phyloP scores from a whole-genome alignment of 1,139 yeast species.

The Suhomyces bolitotheri region DNA sequence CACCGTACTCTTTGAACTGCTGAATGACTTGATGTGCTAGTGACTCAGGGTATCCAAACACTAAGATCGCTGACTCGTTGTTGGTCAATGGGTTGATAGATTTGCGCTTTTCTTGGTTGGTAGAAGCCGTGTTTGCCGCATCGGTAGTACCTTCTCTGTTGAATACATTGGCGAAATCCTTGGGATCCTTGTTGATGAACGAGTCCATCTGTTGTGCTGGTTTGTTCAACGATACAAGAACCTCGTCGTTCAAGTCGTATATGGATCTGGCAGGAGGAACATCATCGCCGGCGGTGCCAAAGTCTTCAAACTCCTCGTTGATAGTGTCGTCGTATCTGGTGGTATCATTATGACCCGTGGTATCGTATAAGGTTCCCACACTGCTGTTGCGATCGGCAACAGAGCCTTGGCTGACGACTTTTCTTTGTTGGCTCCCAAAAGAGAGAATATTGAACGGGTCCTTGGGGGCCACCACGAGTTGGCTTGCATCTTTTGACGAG shows the following conservation, averaged over 20 bases:
- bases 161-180: conserved; percentile 47
- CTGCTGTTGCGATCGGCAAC: conserved; percentile 16
- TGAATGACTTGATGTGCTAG: conserved; percentile 66
- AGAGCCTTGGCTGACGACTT: conserved; percentile 13
- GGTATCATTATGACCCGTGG: conserved; percentile 19
- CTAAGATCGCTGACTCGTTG: conserved; percentile 68
- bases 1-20: conserved; percentile 81
- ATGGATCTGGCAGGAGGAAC: conserved; percentile 64
- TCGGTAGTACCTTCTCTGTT: conserved; percentile 24
- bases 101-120: conserved; percentile 9
- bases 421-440: conserved; percentile 38
- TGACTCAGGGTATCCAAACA: conserved; percentile 86
- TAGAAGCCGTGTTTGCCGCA: conserved; percentile 3
- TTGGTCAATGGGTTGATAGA: conserved; percentile 26
- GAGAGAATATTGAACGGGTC: conserved; percentile 41
- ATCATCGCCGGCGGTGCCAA: conserved; percentile 35
- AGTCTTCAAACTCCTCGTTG: conserved; percentile 31
- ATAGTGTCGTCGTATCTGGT: conserved; percentile 34
- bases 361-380: conserved; percentile 14
- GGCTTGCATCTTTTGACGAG: conserved; percentile 11
- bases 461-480: conserved; percentile 15
- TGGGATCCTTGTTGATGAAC: conserved; percentile 49
- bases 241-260: conserved; percentile 54
- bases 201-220: conserved; percentile 37
- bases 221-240: conserved; percentile 33